phyloP scores from a whole-genome alignment of 495 filamentous ascomycete species.

The Aspergillus sclerotioniger region DNA sequence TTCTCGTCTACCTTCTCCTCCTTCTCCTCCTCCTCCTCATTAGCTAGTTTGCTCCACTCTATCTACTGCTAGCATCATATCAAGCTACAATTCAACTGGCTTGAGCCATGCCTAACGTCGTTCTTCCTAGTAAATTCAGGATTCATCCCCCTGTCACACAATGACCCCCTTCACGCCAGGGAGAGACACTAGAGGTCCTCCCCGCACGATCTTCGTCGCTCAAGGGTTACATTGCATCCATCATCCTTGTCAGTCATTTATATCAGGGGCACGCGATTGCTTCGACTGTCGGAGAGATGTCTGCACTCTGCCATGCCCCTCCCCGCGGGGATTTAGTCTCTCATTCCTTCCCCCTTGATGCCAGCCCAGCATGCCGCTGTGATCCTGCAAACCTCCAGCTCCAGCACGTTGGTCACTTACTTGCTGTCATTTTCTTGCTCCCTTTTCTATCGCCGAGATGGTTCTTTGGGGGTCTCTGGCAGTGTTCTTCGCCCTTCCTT shows the following conservation, averaged over 20 bases:
- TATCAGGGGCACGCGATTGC: constrained; percentile 1
- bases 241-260: neutral
- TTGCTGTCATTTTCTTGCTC: constrained; percentile 1
- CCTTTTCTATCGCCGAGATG: constrained; percentile 10
- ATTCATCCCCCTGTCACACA: neutral
- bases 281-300: neutral
- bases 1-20: neutral
- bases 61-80: neutral
- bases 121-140: neutral
- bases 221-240: constrained; percentile 1
- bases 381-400: neutral
- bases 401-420: neutral
- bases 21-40: neutral
- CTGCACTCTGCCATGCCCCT: neutral
- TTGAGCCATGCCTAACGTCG: neutral
- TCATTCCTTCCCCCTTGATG: constrained; percentile 13
- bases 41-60: neutral
- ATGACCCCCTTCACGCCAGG: neutral
- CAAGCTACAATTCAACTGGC: neutral
- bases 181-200: neutral
- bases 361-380: constrained; percentile 17
- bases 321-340: neutral
- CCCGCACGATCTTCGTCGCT: neutral
- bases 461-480: constrained; percentile 13
- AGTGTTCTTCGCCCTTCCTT: constrained; percentile 19